Percentiles rank a stretch among this genome's conserved stretches.
These are phyloP conservation scores for Lichtheimia hyalospora DNA, from an alignment of 371 early-diverging fungal genomes.

Conservation along the genomic window DNA sequence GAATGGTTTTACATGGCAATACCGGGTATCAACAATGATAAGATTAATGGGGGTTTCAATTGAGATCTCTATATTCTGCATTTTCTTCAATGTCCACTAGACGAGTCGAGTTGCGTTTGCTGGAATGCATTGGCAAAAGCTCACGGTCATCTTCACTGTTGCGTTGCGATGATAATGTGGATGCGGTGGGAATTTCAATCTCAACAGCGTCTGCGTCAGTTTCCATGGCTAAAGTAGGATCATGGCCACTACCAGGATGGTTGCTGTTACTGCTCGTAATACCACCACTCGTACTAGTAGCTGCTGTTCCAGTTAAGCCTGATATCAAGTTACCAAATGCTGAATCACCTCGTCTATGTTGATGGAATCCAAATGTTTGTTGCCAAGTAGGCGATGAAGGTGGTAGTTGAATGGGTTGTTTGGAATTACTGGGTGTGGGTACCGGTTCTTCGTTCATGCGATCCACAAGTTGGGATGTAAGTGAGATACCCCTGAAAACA, in stretches of 20 bases:
- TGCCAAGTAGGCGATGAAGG: slow-evolving; percentile 28
- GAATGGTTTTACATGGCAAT: no score
- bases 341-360: slow-evolving; percentile 21
- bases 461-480: slow-evolving; percentile 47
- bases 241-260: slow-evolving; percentile 8
- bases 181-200: slow-evolving; percentile 47
- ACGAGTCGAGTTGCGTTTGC: slow-evolving; percentile 18
- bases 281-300: background rate
- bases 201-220: slow-evolving; percentile 42
- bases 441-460: slow-evolving; percentile 31
- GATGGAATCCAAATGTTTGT: slow-evolving; percentile 6
- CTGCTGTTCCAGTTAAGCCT: slow-evolving; percentile 17
- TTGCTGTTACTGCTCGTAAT: background rate
- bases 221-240: slow-evolving; percentile 6
- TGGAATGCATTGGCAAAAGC: slow-evolving; percentile 20
- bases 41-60: background rate
- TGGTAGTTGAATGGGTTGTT: slow-evolving; percentile 20
- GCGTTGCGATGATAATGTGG: slow-evolving; percentile 21
- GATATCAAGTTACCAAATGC: slow-evolving; percentile 24
- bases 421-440: background rate
- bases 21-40: no score
- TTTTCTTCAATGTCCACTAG: slow-evolving; percentile 29
- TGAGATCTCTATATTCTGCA: slow-evolving; percentile 17
- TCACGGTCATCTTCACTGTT: slow-evolving; percentile 29
- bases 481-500: slow-evolving; percentile 45